Conservation (phyloP, 2,329 filamentous ascomycete species). For the Clarireedia monteithiana region DNA sequence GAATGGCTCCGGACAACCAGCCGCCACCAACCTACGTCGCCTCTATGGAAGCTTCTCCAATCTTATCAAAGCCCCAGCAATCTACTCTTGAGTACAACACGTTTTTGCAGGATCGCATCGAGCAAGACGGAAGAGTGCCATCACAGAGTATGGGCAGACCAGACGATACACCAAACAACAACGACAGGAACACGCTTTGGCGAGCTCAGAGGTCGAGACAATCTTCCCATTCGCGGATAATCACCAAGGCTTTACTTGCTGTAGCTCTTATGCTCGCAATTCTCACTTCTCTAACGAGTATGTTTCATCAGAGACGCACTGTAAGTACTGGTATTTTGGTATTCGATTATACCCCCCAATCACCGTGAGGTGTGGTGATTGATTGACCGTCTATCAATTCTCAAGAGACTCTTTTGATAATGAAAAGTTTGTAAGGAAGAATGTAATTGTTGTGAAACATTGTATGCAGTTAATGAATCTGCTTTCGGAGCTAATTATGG, state of each 20-base stretch:
- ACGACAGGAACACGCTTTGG: constrained; percentile 21
- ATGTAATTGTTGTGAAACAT: no score
- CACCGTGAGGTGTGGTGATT: no score
- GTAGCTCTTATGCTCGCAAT: constrained; percentile 17
- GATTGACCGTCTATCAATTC: no score
- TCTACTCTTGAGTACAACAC: constrained; percentile 19
- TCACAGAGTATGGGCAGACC: constrained; percentile 26
- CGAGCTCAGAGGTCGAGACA: constrained; percentile 4
- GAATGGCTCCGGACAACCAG: constrained; percentile 4
- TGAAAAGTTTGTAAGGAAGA: no score
- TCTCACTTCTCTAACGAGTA: neutral
- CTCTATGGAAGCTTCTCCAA: neutral
- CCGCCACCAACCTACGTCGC: constrained; percentile 24
- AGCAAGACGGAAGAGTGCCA: constrained; percentile 15
- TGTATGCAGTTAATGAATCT: neutral
- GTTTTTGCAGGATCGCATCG: constrained; percentile 20
- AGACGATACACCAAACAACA: constrained; percentile 7
- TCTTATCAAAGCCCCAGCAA: neutral
- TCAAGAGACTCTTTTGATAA: no score
- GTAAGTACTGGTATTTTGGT: neutral
- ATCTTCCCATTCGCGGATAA: constrained; percentile 2
- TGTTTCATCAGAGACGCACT: neutral
- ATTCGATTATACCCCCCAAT: neutral
- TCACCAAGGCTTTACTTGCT: constrained; percentile 14
- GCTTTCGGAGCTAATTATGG: neutral